phyloP scores from a whole-genome alignment of 78 protist genomes.

The Pigoraptor vietnamica region DNA sequence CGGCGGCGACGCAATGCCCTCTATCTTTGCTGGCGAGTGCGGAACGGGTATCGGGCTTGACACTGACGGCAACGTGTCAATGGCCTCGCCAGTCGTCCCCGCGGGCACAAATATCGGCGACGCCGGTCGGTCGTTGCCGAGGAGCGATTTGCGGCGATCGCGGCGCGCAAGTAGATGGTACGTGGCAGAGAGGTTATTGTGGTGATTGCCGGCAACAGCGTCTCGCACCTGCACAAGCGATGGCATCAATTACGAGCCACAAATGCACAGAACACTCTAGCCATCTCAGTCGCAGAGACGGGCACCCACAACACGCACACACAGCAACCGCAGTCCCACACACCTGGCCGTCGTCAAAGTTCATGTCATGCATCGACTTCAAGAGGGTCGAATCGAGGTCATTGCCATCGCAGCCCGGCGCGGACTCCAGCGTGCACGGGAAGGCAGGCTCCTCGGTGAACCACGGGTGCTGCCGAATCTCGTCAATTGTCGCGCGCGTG shows the following conservation, averaged over 20 bases:
- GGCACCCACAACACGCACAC: too few relatives aligned
- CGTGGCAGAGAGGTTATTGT: not conserved
- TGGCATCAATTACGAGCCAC: too few relatives aligned
- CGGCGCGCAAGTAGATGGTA: not conserved
- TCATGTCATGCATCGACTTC: not conserved
- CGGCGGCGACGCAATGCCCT: not conserved
- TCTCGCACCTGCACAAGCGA: not conserved
- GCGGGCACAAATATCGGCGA: not conserved
- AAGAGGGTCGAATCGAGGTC: not conserved
- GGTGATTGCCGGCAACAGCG: not conserved
- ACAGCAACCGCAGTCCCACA: too few relatives aligned
- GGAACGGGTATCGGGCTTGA: not conserved
- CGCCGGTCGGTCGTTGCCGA: not conserved
- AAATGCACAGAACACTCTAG: too few relatives aligned
- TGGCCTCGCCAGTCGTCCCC: not conserved
- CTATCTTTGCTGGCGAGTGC: not conserved
- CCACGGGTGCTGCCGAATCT: not conserved
- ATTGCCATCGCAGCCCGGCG: not conserved
- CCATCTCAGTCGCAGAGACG: too few relatives aligned
- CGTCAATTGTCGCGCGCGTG: not conserved
- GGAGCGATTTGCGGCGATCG: not conserved
- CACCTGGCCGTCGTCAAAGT: not conserved
- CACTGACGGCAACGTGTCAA: not conserved
- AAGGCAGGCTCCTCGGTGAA: not conserved
- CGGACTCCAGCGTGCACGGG: not conserved